These are phyloP conservation scores for Mucuna pruriens DNA, from an alignment of 306 rosid species.

Conservation along the genomic window DNA sequence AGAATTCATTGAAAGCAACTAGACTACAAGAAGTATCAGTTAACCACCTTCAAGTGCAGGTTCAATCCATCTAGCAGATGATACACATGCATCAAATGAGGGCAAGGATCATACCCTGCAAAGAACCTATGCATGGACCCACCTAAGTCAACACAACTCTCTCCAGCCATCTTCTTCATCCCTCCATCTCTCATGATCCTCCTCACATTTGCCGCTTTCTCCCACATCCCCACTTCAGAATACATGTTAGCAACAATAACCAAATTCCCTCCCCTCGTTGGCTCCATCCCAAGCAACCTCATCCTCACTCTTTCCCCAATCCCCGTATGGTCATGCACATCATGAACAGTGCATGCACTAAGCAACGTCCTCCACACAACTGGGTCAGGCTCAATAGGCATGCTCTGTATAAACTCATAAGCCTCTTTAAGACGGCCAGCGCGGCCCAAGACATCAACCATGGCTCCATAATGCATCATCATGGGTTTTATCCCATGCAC, in stretches of 20 bases:
- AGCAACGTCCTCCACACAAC: constrained; percentile 85
- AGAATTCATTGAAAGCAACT: constrained; percentile 16
- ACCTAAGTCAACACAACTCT: constrained; percentile 75
- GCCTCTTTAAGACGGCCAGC: constrained; percentile 79
- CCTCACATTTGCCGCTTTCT: constrained; percentile 71
- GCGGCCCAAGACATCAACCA: constrained; percentile 86
- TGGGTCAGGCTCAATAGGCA: constrained; percentile 73
- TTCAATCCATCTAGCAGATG: constrained; percentile 67
- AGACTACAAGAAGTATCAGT: constrained; percentile 31
- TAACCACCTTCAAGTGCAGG: constrained; percentile 68
- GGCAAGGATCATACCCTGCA: constrained; percentile 63
- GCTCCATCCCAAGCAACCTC: constrained; percentile 77
- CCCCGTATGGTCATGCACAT: constrained; percentile 52
- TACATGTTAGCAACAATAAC: constrained; percentile 85
- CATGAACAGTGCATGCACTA: constrained; percentile 67
- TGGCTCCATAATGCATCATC: constrained; percentile 80
- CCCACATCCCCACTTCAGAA: constrained; percentile 91
- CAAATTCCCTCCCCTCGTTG: constrained; percentile 77
- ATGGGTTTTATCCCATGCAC: constrained; percentile 70
- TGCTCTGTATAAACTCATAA: constrained; percentile 59
- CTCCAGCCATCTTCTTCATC: constrained; percentile 83
- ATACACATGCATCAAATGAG: constrained; percentile 44
- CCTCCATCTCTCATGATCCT: constrained; percentile 69
- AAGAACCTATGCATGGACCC: constrained; percentile 67
- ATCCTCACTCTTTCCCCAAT: constrained; percentile 64